Percentiles rank a stretch among this genome's conserved stretches.
Evolutionary conservation across 305 asterid species (phyloP).

Genomic region (Striga hermonthica): DNA sequence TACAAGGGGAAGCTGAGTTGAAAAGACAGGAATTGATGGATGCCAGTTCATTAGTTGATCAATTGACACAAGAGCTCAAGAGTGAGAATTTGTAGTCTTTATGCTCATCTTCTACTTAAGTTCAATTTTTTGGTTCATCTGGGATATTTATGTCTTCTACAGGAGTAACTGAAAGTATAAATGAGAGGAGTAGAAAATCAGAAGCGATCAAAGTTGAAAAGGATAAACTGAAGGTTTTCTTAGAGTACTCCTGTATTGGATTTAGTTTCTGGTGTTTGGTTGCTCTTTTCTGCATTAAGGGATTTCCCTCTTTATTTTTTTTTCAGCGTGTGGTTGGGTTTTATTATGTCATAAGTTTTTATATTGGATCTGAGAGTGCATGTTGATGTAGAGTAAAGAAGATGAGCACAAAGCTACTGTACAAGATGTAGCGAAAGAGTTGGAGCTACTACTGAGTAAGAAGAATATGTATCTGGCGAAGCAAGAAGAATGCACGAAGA

Average conservation of each 20-base stretch:
- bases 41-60: slow-evolving; percentile 56
- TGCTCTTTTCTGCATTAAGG: slow-evolving; percentile 21
- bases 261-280: slow-evolving; percentile 27
- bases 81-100: slow-evolving; percentile 44
- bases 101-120: slow-evolving; percentile 21
- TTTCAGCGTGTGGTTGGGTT: slow-evolving; percentile 4
- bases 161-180: slow-evolving; percentile 66
- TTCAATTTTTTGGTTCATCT: slow-evolving; percentile 24
- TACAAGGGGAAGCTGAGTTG: slow-evolving; percentile 76
- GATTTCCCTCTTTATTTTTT: not conserved
- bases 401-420: slow-evolving; percentile 67
- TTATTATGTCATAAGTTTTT: slow-evolving; percentile 23
- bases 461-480: slow-evolving; percentile 71
- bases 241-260: slow-evolving; percentile 20
- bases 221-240: slow-evolving; percentile 65
- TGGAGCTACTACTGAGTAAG: slow-evolving; percentile 79
- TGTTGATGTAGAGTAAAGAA: slow-evolving; percentile 58
- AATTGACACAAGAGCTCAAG: slow-evolving; percentile 63
- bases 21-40: slow-evolving; percentile 78
- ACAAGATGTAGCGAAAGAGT: slow-evolving; percentile 85
- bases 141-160: slow-evolving; percentile 30
- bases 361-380: slow-evolving; percentile 31
- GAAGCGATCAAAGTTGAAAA: slow-evolving; percentile 70
- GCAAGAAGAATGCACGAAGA: slow-evolving; percentile 95
- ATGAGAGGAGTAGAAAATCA: slow-evolving; percentile 54